phyloP scores from a whole-genome alignment of 1,284 basidiomycete genomes.

The Trametes pubescens region DNA sequence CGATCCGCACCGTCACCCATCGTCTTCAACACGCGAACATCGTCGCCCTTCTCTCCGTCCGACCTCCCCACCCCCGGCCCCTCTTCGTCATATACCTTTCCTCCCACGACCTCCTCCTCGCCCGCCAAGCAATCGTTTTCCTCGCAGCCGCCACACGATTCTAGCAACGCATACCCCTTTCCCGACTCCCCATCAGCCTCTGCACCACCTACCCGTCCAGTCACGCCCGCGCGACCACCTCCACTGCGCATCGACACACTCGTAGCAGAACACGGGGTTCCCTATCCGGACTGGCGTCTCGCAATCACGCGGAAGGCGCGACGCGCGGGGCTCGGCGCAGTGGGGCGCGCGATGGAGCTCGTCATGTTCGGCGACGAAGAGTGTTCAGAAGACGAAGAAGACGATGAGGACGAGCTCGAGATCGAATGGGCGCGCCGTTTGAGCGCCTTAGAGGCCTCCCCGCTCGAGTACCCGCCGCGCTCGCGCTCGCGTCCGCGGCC shows the following conservation, averaged over 20 bases:
- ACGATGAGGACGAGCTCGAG: constrained; percentile 20
- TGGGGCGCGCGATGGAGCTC: constrained; percentile 59
- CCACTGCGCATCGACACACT: constrained; percentile 17
- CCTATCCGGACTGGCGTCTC: constrained; percentile 71
- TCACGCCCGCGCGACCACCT: constrained; percentile 2
- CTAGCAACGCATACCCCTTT: neutral
- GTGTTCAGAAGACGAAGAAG: constrained; percentile 18
- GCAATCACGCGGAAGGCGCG: constrained; percentile 57
- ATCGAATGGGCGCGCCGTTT: constrained; percentile 29
- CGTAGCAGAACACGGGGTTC: constrained; percentile 46
- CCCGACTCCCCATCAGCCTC: neutral
- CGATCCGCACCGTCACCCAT: constrained; percentile 25
- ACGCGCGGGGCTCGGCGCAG: constrained; percentile 61
- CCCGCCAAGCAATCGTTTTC: neutral
- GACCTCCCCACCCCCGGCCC: constrained; percentile 21
- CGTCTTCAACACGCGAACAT: constrained; percentile 26
- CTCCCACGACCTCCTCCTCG: constrained; percentile 9
- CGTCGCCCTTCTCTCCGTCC: constrained; percentile 27
- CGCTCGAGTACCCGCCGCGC: constrained; percentile 6
- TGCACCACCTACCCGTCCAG: neutral
- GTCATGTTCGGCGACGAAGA: constrained; percentile 49
- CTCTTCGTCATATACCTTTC: constrained; percentile 16
- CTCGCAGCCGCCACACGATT: neutral
- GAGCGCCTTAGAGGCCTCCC: constrained; percentile 23
- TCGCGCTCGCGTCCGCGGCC: constrained; percentile 22